Percentiles rank a stretch among this genome's conserved stretches.
Conservation (phyloP, 176 grass and related monocot genomes). For the Lolium rigidum region DNA sequence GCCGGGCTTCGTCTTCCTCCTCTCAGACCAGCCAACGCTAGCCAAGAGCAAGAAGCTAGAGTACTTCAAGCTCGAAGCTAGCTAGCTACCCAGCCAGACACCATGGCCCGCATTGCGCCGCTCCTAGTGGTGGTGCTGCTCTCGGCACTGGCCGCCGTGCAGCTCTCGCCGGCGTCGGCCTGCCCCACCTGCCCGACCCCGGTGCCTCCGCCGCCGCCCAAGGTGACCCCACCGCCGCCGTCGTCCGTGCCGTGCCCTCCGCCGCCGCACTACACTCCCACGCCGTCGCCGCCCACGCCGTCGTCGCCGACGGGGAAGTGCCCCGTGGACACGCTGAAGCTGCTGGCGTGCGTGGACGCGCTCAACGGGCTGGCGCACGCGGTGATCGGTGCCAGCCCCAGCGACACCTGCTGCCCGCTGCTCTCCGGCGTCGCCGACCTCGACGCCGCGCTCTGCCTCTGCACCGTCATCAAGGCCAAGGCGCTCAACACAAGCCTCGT, state of each 20-base stretch:
- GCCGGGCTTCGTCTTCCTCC: neutral
- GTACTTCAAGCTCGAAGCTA: neutral
- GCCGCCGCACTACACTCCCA: conserved; percentile 5
- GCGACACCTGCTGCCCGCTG: conserved; percentile 72
- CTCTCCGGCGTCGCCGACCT: conserved; percentile 68
- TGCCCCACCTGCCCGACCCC: conserved; percentile 64
- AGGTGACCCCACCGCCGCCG: conserved; percentile 16
- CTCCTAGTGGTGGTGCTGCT: conserved; percentile 33
- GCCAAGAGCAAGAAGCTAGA: neutral
- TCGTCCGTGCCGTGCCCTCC: conserved; percentile 48
- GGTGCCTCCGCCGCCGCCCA: conserved; percentile 33
- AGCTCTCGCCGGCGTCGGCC: conserved; percentile 46
- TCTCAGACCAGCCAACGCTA: conserved; percentile 9
- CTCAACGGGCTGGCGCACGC: conserved; percentile 63
- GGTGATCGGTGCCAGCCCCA: conserved; percentile 44
- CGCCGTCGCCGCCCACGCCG: conserved; percentile 1
- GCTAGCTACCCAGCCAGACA: neutral
- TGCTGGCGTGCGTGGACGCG: conserved; percentile 76
- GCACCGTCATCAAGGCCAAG: conserved; percentile 82
- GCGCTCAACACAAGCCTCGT: conserved; percentile 53
- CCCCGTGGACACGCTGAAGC: conserved; percentile 79
- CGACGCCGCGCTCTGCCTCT: conserved; percentile 90
- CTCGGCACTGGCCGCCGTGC: neutral
- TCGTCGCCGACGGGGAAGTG: conserved; percentile 56
- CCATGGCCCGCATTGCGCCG: conserved; percentile 44